Evolutionary conservation across 306 rosid genomes (phyloP).

Genomic region (Castanea mollissima): DNA sequence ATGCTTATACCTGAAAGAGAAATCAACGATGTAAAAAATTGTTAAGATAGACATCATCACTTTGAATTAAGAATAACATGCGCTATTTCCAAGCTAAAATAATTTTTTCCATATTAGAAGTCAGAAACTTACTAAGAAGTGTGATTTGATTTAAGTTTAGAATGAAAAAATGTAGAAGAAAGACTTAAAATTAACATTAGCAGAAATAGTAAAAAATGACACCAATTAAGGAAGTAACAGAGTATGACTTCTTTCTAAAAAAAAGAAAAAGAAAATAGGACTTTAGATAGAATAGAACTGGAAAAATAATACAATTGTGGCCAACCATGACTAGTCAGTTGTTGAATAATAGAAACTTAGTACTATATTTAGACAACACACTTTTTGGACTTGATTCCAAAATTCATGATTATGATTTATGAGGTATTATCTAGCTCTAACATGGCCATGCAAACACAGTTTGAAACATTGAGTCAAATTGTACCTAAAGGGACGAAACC

Average conservation of each 20-base stretch:
- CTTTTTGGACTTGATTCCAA: not conserved
- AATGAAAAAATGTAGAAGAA: too few relatives aligned
- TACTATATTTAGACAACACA: not conserved
- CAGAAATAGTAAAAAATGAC: too few relatives aligned
- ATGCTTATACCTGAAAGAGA: conserved; percentile 76
- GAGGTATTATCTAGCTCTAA: not conserved
- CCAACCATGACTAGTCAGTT: too few relatives aligned
- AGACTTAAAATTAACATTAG: too few relatives aligned
- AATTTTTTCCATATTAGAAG: not conserved
- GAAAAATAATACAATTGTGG: too few relatives aligned
- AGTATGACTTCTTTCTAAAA: too few relatives aligned
- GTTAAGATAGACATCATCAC: conserved; percentile 7
- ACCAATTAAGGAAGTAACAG: too few relatives aligned
- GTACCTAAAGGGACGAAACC: conserved; percentile 89
- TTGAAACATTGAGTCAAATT: not conserved
- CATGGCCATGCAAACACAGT: not conserved
- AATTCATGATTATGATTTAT: not conserved
- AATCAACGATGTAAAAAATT: conserved; percentile 13
- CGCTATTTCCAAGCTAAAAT: not conserved
- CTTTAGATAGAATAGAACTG: too few relatives aligned
- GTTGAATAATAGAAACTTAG: not conserved
- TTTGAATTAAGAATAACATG: not conserved
- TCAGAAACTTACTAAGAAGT: not conserved
- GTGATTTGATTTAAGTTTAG: too few relatives aligned
- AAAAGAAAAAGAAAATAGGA: too few relatives aligned